Evolutionary conservation across 2,329 filamentous ascomycete species (phyloP).

Genomic region (Trichophyton verrucosum): DNA sequence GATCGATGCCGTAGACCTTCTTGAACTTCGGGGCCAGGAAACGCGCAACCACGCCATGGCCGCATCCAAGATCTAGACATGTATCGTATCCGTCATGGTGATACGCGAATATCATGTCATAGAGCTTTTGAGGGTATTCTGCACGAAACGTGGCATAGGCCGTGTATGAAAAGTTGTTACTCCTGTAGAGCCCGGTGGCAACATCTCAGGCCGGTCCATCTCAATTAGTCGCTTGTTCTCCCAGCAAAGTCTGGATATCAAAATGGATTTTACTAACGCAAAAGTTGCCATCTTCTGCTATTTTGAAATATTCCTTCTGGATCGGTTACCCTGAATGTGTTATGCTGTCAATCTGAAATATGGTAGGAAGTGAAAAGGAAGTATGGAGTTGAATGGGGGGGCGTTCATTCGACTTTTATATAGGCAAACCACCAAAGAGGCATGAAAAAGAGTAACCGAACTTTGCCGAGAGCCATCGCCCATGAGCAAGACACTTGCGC

Average conservation of each 20-base stretch:
- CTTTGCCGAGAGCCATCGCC: not conserved
- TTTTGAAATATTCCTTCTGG: not conserved
- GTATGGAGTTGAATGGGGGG: not conserved
- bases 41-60: constrained; percentile 47
- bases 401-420: not conserved
- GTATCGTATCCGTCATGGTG: constrained; percentile 33
- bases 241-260: not conserved
- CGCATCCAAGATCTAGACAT: constrained; percentile 50
- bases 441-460: not conserved
- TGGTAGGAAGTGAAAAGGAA: not conserved
- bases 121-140: constrained; percentile 45
- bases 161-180: constrained; percentile 35
- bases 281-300: constrained; percentile 4
- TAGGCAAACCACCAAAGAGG: not conserved
- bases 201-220: not conserved
- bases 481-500: not conserved
- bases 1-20: constrained; percentile 34
- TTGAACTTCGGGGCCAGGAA: constrained; percentile 43
- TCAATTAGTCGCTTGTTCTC: not conserved
- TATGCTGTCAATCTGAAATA: not conserved
- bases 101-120: constrained; percentile 42
- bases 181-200: not conserved
- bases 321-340: not conserved
- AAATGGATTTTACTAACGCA: constrained; percentile 4
- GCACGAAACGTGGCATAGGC: constrained; percentile 51